A percentile compares a stretch with the other conserved stretches of the same genome.
Evolutionary conservation across 805 yeast species (phyloP).

Genomic region (Sugiyamaella marilandica): DNA sequence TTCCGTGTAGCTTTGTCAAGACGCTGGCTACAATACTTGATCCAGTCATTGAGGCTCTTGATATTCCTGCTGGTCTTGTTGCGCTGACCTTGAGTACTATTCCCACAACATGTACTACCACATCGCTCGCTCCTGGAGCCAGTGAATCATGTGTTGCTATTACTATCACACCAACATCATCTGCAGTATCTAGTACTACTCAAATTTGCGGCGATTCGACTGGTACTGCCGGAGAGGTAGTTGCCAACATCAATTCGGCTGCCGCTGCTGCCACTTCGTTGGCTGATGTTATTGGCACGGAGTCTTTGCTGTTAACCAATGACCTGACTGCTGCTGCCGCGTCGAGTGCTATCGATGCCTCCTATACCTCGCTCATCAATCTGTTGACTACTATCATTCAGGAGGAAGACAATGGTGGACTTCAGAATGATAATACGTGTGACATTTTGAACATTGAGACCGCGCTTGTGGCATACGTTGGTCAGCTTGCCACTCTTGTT

Average conservation of each 20-base stretch:
- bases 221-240: slow-evolving; percentile 6
- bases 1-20: slow-evolving; percentile 5
- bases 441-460: slow-evolving; percentile 2
- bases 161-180: not conserved
- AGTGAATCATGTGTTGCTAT: not conserved
- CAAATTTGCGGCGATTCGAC: slow-evolving; percentile 4
- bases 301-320: not conserved
- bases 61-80: slow-evolving; percentile 1
- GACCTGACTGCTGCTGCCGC: slow-evolving; percentile 1
- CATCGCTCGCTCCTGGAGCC: slow-evolving; percentile 3
- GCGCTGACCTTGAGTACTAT: not conserved
- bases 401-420: slow-evolving; percentile 4
- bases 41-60: slow-evolving; percentile 3
- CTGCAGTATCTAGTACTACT: slow-evolving; percentile 2
- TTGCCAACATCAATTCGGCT: slow-evolving; percentile 6
- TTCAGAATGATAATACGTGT: slow-evolving; percentile 1
- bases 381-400: not conserved
- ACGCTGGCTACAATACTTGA: not conserved
- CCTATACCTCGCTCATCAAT: not conserved
- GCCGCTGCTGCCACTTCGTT: slow-evolving; percentile 5
- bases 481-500: slow-evolving; percentile 4
- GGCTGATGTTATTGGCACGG: slow-evolving; percentile 2
- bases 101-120: slow-evolving; percentile 6
- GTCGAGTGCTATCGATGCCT: not conserved
- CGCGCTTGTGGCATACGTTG: not conserved